A percentile compares a stretch with the other conserved stretches of the same genome.
Evolutionary conservation across 164 flowering plant genomes (phyloP).

Genomic region (Annona cherimola): DNA sequence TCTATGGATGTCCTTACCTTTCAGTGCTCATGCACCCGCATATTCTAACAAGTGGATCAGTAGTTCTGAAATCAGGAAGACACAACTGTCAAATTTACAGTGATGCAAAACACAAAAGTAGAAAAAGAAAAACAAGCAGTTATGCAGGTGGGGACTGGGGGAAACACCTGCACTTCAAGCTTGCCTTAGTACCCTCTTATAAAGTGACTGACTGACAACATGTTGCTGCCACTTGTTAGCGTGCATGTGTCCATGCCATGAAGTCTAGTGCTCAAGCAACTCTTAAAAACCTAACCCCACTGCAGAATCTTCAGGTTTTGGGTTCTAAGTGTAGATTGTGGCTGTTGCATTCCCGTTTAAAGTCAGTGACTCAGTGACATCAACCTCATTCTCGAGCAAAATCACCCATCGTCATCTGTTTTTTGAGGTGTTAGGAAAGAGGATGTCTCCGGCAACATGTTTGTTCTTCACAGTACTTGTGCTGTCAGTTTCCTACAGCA

Average conservation of each 20-base stretch:
- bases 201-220: neutral
- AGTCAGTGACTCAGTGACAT: neutral
- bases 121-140: neutral
- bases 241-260: neutral
- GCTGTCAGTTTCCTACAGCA: conserved; percentile 1
- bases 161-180: neutral
- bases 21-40: neutral
- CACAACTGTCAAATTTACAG: neutral
- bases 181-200: neutral
- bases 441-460: conserved; percentile 3
- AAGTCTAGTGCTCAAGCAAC: neutral
- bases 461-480: neutral
- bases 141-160: neutral
- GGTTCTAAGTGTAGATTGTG: neutral
- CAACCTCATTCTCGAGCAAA: neutral
- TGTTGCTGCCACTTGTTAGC: neutral
- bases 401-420: neutral
- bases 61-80: neutral
- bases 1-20: too few species aligned
- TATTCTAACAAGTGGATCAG: neutral
- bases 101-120: neutral
- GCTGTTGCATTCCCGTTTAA: neutral
- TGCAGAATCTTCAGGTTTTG: neutral
- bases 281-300: neutral
- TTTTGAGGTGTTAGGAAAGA: neutral